These are phyloP conservation scores for Gossypium davidsonii DNA, from an alignment of 441 rosid species.

Conservation along the genomic window DNA sequence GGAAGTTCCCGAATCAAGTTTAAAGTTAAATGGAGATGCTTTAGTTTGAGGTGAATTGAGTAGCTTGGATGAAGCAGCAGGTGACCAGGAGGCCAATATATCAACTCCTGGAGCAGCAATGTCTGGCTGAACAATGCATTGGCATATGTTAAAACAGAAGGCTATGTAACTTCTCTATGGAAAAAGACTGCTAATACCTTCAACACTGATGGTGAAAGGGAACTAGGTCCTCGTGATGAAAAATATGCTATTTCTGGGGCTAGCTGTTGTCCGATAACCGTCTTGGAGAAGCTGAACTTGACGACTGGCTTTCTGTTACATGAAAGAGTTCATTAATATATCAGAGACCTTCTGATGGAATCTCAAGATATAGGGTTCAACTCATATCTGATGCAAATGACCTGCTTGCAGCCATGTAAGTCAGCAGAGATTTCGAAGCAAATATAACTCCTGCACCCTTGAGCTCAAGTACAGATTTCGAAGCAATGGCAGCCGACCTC, in stretches of 20 bases:
- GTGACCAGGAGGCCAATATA: conserved; percentile 78
- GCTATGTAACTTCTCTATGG: background rate
- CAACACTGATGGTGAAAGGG: conserved; percentile 52
- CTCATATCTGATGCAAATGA: conserved; percentile 2
- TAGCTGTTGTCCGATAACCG: conserved; percentile 32
- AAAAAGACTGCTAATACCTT: conserved; percentile 37
- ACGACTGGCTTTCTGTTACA: conserved; percentile 33
- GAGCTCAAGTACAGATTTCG: conserved; percentile 24
- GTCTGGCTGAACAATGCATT: conserved; percentile 57
- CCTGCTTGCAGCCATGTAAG: conserved; percentile 36
- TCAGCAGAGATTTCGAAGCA: conserved; percentile 44
- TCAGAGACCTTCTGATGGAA: background rate
- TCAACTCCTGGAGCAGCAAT: conserved; percentile 70
- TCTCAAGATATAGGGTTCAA: background rate
- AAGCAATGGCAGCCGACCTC: conserved; percentile 30
- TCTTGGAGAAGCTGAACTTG: conserved; percentile 35
- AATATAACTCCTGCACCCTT: conserved; percentile 39
- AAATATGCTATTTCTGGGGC: conserved; percentile 55
- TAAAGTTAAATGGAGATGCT: conserved; percentile 35
- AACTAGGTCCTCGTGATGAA: conserved; percentile 68
- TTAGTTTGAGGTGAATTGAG: conserved; percentile 29
- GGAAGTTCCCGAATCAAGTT: conserved; percentile 75
- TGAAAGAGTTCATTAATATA: conserved; percentile 17
- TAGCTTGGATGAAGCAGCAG: conserved; percentile 37
- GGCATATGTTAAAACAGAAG: background rate